Percentiles rank a stretch among this genome's conserved stretches.
Evolutionary conservation across 805 yeast genomes (phyloP).

Genomic region (Zygotorulaspora chibaensis): DNA sequence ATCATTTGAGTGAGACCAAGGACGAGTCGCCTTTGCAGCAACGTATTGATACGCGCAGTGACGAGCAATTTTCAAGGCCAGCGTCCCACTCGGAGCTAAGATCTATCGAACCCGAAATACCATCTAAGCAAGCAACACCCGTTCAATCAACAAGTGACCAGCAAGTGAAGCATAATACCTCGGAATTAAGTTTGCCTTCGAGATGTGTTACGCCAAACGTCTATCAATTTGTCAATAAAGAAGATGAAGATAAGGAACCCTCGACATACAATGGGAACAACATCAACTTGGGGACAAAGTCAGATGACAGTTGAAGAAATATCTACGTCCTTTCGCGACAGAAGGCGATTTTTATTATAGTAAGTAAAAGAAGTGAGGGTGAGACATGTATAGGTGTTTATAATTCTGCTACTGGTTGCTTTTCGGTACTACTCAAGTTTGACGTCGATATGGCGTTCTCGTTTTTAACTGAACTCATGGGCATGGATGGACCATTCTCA

Average conservation of each 20-base stretch:
- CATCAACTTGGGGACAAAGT: constrained; percentile 42
- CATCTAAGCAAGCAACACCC: constrained; percentile 19
- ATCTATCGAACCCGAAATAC: constrained; percentile 1
- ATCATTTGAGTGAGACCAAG: constrained; percentile 29
- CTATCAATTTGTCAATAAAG: constrained; percentile 27
- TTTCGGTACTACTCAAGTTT: not conserved
- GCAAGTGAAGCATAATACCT: constrained; percentile 15
- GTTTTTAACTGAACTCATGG: not conserved
- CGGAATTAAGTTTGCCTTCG: constrained; percentile 30
- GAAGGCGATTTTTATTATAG: not conserved
- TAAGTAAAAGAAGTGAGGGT: not conserved
- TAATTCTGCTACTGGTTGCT: constrained; percentile 4
- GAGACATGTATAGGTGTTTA: not conserved
- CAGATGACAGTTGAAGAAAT: constrained; percentile 36
- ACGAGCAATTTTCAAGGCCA: constrained; percentile 5
- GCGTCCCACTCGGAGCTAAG: constrained; percentile 3
- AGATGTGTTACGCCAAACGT: constrained; percentile 33
- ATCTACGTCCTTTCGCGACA: not conserved
- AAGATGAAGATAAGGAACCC: constrained; percentile 35
- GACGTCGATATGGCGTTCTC: not conserved
- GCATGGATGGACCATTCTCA: not conserved
- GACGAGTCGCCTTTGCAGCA: constrained; percentile 1
- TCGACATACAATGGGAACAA: constrained; percentile 56
- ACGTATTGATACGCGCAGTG: constrained; percentile 6
- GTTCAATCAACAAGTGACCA: constrained; percentile 15